Base-by-base conservation (phyloP, 306 rosid species). In the Cercis canadensis region DNA sequence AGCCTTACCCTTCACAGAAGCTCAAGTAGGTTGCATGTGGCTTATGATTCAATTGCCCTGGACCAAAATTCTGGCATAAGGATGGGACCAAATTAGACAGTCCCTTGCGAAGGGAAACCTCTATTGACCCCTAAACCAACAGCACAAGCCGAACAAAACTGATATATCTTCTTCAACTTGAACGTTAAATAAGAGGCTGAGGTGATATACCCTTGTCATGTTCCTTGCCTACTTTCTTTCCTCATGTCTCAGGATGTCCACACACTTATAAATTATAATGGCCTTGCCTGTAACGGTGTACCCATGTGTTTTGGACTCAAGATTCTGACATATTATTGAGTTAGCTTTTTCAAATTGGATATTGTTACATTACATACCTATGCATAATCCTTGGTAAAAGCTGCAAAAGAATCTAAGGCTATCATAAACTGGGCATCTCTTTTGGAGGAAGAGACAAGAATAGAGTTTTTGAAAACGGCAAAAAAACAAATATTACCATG, bases 1-100 rank as follows among this genome's bases (percentile, higher is more conserved):
- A n/a, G n/a, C n/a, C n/a, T n/a, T n/a, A n/a, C n/a, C n/a, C n/a
- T n/a, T n/a, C n/a, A n/a, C n/a, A n/a, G n/a, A n/a, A n/a, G n/a
- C n/a, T 4, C 17, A 64, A 1, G 1, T 74, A n/a, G 52, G 52
- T 36, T 39, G 52, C 60, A 55, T 63, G 72, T 70, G 75, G 50
- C 32, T 58, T 31, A 21, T 60, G 43, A 72, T 45, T 71, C 72
- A 81, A 14, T 11, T 61, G 32, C 34, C 70, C 74, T 64, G 47
- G 36, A 50, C 69, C 51, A 74, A 68, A 40, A 46, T 34, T 7
- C 49, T 43, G 56, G 50, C 65, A 57, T 32, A 45, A 69, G 24
- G 44, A 60, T 65, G 72, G 83, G 78, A 65, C 83, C 80, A 18
- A 73, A 69, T 36, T 63, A 75, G 83, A 69, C 86, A 82, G 65